Evolutionary conservation across 768 basidiomycete genomes (phyloP).

Genomic region (Tremella yokohamensis): DNA sequence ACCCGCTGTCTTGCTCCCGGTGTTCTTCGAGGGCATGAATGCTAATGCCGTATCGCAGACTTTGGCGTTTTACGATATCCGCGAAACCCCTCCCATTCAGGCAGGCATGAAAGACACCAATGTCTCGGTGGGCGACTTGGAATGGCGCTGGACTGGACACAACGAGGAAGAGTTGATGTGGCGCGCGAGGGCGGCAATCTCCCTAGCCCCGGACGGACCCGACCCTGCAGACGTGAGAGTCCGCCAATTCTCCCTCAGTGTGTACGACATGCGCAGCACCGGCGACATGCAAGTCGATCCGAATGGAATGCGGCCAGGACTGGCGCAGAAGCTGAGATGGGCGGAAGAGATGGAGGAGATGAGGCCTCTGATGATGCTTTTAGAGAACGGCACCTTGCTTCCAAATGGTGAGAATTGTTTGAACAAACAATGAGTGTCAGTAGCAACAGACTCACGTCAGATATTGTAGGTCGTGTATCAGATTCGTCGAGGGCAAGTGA

Average conservation of each 20-base stretch:
- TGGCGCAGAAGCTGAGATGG: neutral
- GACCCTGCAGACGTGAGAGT: neutral
- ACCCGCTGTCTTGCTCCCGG: neutral
- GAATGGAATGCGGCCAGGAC: neutral
- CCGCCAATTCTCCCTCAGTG: neutral
- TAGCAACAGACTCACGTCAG: no score
- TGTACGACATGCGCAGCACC: neutral
- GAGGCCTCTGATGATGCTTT: neutral
- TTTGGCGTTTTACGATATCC: neutral
- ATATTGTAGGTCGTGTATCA: no score
- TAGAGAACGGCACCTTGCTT: no score
- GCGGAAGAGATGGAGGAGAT: constrained; percentile 4
- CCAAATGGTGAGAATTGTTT: no score
- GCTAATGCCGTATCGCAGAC: neutral
- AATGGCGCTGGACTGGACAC: neutral
- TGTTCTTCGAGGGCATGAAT: constrained; percentile 2
- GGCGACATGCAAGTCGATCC: neutral
- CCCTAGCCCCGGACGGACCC: neutral
- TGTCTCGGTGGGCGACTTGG: neutral
- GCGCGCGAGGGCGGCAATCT: neutral
- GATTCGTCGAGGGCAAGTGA: no score
- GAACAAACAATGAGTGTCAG: no score
- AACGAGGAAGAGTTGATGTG: neutral
- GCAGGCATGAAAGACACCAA: neutral
- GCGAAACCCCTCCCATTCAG: neutral